Evolutionary conservation across 352 stramenopile genomes (phyloP).

Genomic region (Phytophthora aleatoria): DNA sequence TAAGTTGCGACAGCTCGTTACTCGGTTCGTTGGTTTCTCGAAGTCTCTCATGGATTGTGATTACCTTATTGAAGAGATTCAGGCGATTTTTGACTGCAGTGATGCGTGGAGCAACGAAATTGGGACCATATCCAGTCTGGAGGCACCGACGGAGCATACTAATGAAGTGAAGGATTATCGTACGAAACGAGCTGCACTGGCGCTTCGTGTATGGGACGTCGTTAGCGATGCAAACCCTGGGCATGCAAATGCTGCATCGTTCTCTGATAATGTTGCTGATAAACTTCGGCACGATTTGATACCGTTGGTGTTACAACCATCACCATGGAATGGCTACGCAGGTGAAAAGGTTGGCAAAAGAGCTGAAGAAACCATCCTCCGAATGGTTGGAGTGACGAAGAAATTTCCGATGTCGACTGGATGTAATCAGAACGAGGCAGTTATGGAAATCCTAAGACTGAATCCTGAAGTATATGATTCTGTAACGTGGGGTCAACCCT

Average conservation of each 20-base stretch:
- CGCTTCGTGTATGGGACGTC: constrained; percentile 36
- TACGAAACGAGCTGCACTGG: constrained; percentile 10
- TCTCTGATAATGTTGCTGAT: constrained; percentile 4
- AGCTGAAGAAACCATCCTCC: constrained; percentile 37
- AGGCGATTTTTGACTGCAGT: constrained; percentile 40
- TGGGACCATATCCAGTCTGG: constrained; percentile 29
- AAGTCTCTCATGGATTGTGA: constrained; percentile 28
- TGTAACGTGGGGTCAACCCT: constrained; percentile 38
- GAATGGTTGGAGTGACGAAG: constrained; percentile 9
- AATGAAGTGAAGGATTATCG: constrained; percentile 1
- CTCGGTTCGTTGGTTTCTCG: constrained; percentile 32
- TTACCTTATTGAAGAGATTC: constrained; percentile 28
- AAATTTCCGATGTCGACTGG: constrained; percentile 1
- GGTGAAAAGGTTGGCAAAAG: constrained; percentile 48
- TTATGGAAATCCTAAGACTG: constrained; percentile 15
- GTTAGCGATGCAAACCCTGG: constrained; percentile 17
- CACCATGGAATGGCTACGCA: constrained; percentile 33
- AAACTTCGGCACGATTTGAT: constrained; percentile 29
- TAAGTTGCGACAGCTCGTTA: constrained; percentile 39
- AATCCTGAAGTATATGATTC: constrained; percentile 44
- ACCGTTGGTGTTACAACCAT: constrained; percentile 38
- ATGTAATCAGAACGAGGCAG: neutral
- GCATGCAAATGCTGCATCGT: neutral
- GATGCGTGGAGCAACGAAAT: constrained; percentile 49
- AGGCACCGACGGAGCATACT: constrained; percentile 9